Evolutionary conservation across 2,329 filamentous ascomycete species (phyloP).

Genomic region (Penicillium paneum): DNA sequence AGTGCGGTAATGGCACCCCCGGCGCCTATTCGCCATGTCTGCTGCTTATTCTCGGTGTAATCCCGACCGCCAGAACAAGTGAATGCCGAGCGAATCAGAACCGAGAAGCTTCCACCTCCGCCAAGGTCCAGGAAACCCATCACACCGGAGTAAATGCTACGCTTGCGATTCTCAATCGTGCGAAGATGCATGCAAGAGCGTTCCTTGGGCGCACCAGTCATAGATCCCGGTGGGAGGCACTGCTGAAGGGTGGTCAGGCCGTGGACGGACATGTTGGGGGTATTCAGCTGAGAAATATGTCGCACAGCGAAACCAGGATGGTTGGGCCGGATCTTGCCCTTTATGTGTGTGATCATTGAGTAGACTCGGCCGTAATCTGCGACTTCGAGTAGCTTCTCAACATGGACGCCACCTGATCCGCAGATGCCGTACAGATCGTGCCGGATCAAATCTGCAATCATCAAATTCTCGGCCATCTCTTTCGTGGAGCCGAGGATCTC

Average conservation of each 20-base stretch:
- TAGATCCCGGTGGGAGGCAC: slow-evolving; percentile 82
- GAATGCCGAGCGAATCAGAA: slow-evolving; percentile 81
- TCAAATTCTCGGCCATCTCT: slow-evolving; percentile 91
- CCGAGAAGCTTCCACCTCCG: slow-evolving; percentile 84
- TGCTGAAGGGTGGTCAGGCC: slow-evolving; percentile 74
- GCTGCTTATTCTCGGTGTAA: slow-evolving; percentile 13
- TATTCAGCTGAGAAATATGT: slow-evolving; percentile 29
- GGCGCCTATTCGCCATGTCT: slow-evolving; percentile 75
- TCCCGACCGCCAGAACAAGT: slow-evolving; percentile 28
- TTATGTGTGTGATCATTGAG: slow-evolving; percentile 85
- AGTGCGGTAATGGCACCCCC: slow-evolving; percentile 86
- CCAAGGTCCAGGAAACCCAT: slow-evolving; percentile 86
- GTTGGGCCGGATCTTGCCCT: slow-evolving; percentile 53
- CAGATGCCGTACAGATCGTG: slow-evolving; percentile 88
- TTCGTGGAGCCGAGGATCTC: slow-evolving; percentile 74
- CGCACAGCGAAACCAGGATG: slow-evolving; percentile 32
- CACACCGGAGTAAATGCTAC: slow-evolving; percentile 82
- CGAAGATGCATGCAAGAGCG: slow-evolving; percentile 80
- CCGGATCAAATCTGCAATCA: slow-evolving; percentile 96
- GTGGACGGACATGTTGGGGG: slow-evolving; percentile 35
- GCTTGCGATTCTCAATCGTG: slow-evolving; percentile 60
- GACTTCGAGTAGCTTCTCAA: slow-evolving; percentile 76
- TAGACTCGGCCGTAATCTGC: slow-evolving; percentile 91
- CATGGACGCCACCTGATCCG: slow-evolving; percentile 67
- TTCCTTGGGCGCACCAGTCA: slow-evolving; percentile 96